These are phyloP conservation scores for Ascodesmis nigricans DNA, from an alignment of 495 filamentous ascomycete genomes.

Conservation along the genomic window DNA sequence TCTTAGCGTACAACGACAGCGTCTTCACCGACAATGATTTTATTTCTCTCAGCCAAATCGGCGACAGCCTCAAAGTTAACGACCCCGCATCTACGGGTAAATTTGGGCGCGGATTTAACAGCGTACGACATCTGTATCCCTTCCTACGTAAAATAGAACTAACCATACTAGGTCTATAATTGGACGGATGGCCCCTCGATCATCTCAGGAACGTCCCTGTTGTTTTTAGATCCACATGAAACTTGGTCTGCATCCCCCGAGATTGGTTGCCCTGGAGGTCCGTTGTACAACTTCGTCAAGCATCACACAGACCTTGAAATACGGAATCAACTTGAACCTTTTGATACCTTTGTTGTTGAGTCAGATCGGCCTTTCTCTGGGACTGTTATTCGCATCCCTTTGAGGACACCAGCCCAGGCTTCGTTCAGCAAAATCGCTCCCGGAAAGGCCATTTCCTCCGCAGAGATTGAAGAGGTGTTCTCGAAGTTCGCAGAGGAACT, in stretches of 20 bases:
- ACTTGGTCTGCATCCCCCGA: conserved; percentile 24
- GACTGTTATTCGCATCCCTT: conserved; percentile 27
- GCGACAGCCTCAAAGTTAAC: conserved; percentile 23
- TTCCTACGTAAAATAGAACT: conserved; percentile 1
- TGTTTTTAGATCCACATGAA: conserved; percentile 26
- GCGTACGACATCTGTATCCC: conserved; percentile 9
- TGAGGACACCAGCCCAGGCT: conserved; percentile 22
- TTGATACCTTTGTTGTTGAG: conserved; percentile 14
- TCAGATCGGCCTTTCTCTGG: conserved; percentile 14
- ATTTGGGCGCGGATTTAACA: conserved; percentile 27
- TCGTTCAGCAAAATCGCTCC: conserved; percentile 19
- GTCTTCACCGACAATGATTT: conserved; percentile 24
- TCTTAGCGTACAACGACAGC: conserved; percentile 25
- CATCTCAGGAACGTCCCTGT: conserved; percentile 22
- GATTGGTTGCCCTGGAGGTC: conserved; percentile 21
- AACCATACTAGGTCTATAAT: conserved; percentile 28
- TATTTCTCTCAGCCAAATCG: conserved; percentile 22
- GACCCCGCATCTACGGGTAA: conserved; percentile 25
- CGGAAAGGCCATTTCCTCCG: conserved; percentile 13
- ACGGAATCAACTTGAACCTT: conserved; percentile 23
- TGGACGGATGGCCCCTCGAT: conserved; percentile 28
- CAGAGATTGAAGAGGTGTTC: conserved; percentile 22
- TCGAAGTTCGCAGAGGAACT: conserved; percentile 22
- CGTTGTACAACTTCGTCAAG: conserved; percentile 23
- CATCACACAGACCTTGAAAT: conserved; percentile 18